Base-by-base conservation (phyloP, 257 asterid genomes). In the Salvia miltiorrhiza region DNA sequence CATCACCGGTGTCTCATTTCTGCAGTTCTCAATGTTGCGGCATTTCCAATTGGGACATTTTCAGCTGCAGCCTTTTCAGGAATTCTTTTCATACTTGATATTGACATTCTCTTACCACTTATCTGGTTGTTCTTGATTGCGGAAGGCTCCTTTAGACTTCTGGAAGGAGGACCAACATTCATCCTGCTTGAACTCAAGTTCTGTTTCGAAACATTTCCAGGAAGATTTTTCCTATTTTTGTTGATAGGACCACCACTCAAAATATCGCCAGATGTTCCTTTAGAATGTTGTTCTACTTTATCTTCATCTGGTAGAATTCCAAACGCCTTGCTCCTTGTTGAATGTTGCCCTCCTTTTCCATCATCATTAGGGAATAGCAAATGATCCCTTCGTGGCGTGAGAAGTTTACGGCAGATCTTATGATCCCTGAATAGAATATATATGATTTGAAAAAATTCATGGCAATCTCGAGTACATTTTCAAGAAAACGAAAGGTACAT, bases 351-450 rank as follows among this genome's bases (percentile, higher is more conserved):
- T 40, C 48, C 71, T 37, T 74, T 76, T 21, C 77, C 66, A 65
- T 72, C 65, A 58, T 30, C 84, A 71, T 55, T 70, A 65, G 90
- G 90, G 77, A 89, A 85, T 40, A 79, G 70, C 76, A 89, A 59
- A 80, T 89, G 96, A 76, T 89, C 88, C 74, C 96, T 83, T 80
- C 60, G 75, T 33, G 96, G 88, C 5, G 94, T 85, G 74, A 76
- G 80, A 74, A 78, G 16, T 67, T 63, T 70, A 70, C 81, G 76
- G 65, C 48, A 54, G 58, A 89, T 83, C 73, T 70, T 67, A 60
- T 89, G 94, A 65, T 89, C 88, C 87, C 93, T 88, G 83, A 55
- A 72, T 16, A 67, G 60, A 47, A 77, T 9, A 66, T 60, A 52
- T 54, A 48, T 30, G 66, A 39, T 33, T 76, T n/a, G 33, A 35